Conservation (phyloP, 2,329 filamentous ascomycete genomes). For the Dactylellina cionopaga region DNA sequence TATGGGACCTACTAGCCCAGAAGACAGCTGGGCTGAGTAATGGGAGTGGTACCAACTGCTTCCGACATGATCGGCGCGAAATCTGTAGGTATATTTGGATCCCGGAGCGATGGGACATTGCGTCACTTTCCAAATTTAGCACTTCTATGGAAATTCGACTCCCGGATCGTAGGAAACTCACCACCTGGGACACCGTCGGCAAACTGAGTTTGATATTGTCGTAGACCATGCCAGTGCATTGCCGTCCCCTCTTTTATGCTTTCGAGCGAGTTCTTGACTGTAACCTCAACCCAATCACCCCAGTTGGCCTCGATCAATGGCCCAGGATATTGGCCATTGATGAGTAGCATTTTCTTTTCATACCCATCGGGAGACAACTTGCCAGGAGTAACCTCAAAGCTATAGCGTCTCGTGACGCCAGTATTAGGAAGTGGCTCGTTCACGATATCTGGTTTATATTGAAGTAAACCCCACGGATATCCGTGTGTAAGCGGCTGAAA, state of each 20-base stretch:
- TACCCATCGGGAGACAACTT: conserved; percentile 68
- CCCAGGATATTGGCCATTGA: conserved; percentile 63
- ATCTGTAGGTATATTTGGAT: conserved; percentile 68
- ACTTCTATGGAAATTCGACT: not conserved
- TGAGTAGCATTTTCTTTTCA: conserved; percentile 61
- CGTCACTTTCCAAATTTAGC: conserved; percentile 67
- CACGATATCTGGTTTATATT: conserved; percentile 5
- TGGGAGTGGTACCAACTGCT: conserved; percentile 72
- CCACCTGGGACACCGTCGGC: conserved; percentile 67
- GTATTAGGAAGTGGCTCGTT: conserved; percentile 8
- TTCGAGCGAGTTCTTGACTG: conserved; percentile 62
- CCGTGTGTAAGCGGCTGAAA: not conserved
- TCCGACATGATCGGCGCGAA: conserved; percentile 67
- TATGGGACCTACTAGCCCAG: conserved; percentile 71
- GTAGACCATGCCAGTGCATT: conserved; percentile 70
- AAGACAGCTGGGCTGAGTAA: conserved; percentile 66
- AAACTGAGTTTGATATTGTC: conserved; percentile 64
- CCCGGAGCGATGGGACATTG: conserved; percentile 61
- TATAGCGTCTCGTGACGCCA: conserved; percentile 59
- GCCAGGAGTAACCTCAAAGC: conserved; percentile 66
- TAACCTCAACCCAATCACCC: conserved; percentile 63
- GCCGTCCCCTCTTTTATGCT: conserved; percentile 60
- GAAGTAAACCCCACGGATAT: not conserved
- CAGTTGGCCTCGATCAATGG: conserved; percentile 63
- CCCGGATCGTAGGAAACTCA: not conserved